A percentile compares a stretch with the other conserved stretches of the same genome.
phyloP scores from a whole-genome alignment of 805 yeast species.

The Kuraishia borneana region DNA sequence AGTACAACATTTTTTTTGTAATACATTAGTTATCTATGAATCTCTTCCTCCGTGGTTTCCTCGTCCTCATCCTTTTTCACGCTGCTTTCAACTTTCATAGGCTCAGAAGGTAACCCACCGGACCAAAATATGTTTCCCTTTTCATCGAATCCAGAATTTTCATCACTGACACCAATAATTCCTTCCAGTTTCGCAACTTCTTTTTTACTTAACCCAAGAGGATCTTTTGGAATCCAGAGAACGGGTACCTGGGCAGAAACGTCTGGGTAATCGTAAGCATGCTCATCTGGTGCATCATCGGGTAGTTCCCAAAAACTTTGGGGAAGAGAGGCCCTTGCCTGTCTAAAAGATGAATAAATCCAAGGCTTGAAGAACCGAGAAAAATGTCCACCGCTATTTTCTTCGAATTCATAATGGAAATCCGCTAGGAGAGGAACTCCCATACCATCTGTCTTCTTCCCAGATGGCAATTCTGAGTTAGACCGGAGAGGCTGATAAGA shows the following conservation, averaged over 20 bases:
- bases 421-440: slow-evolving; percentile 62
- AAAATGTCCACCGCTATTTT: slow-evolving; percentile 9
- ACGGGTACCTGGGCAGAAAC: slow-evolving; percentile 56
- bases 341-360: slow-evolving; percentile 35
- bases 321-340: slow-evolving; percentile 42
- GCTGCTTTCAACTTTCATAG: no score
- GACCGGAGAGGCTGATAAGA: slow-evolving; percentile 27
- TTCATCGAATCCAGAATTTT: slow-evolving; percentile 47
- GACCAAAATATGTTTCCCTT: slow-evolving; percentile 35
- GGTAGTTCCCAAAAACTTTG: slow-evolving; percentile 43
- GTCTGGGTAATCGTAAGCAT: slow-evolving; percentile 73
- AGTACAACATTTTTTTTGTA: no score
- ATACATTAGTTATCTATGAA: no score
- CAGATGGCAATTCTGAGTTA: slow-evolving; percentile 2
- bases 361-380: slow-evolving; percentile 45
- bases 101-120: no score
- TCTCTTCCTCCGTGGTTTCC: no score
- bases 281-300: slow-evolving; percentile 32
- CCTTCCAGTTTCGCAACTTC: slow-evolving; percentile 46
- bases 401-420: slow-evolving; percentile 28
- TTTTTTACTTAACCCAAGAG: slow-evolving; percentile 63
- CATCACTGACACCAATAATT: slow-evolving; percentile 55
- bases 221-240: slow-evolving; percentile 91
- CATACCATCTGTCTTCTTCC: slow-evolving; percentile 6
- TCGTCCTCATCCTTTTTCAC: background rate